phyloP scores from a whole-genome alignment of 805 yeast genomes.

The Metschnikowia kofuensis region DNA sequence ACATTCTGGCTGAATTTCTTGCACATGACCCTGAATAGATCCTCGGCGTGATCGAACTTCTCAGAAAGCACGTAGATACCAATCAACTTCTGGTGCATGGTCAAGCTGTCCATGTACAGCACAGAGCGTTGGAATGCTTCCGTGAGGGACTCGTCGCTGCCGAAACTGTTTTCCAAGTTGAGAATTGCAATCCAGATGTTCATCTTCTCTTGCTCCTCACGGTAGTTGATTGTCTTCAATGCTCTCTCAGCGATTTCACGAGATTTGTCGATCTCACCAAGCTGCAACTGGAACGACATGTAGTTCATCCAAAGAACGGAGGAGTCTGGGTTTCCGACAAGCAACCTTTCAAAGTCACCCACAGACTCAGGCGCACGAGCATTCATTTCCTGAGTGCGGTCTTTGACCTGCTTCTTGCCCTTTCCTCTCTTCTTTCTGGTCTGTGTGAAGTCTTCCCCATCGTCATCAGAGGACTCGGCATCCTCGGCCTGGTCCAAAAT shows the following conservation, averaged over 20 bases:
- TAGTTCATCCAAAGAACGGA: constrained; percentile 96
- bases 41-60: constrained; percentile 66
- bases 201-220: constrained; percentile 90
- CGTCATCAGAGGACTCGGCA: constrained; percentile 50
- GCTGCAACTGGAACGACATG: constrained; percentile 95
- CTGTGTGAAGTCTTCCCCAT: constrained; percentile 56
- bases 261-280: constrained; percentile 92
- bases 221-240: constrained; percentile 78
- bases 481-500: constrained; percentile 77
- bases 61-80: constrained; percentile 74
- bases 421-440: constrained; percentile 45
- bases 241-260: constrained; percentile 93
- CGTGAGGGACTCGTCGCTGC: constrained; percentile 77
- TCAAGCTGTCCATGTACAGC: constrained; percentile 86
- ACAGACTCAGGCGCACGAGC: constrained; percentile 89
- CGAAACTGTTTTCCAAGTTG: constrained; percentile 92
- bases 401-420: constrained; percentile 57
- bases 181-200: constrained; percentile 95
- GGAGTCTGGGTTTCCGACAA: constrained; percentile 90
- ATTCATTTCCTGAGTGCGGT: constrained; percentile 79
- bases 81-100: constrained; percentile 76
- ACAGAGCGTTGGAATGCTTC: constrained; percentile 79
- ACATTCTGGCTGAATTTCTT: constrained; percentile 75
- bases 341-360: constrained; percentile 85
- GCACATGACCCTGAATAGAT: constrained; percentile 59